These are phyloP conservation scores for Gastrolobium bilobum DNA, from an alignment of 306 rosid genomes.

Conservation along the genomic window DNA sequence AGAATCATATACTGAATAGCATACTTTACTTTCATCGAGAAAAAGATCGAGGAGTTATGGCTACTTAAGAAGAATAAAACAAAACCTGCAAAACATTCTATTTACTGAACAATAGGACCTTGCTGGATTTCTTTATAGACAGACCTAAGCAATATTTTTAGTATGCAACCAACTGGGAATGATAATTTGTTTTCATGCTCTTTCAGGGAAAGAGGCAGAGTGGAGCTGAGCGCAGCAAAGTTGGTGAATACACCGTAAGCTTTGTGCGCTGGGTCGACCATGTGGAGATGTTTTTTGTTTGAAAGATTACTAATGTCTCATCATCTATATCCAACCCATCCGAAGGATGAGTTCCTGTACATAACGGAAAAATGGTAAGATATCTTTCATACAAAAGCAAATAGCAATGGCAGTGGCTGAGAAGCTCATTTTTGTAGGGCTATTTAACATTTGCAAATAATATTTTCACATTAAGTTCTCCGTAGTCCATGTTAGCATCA, in stretches of 20 bases:
- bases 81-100: neutral
- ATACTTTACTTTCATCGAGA: conserved; percentile 12
- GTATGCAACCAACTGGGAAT: conserved; percentile 19
- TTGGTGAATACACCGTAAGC: conserved; percentile 46
- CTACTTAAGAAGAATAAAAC: neutral
- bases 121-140: neutral
- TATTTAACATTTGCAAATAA: conserved; percentile 29
- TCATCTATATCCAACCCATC: conserved; percentile 46
- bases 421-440: conserved; percentile 47
- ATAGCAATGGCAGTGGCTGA: conserved; percentile 45
- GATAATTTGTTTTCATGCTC: conserved; percentile 17
- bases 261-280: conserved; percentile 61
- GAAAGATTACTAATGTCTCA: conserved; percentile 25
- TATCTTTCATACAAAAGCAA: conserved; percentile 40
- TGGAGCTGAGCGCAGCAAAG: conserved; percentile 50
- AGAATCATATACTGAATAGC: conserved; percentile 3
- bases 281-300: conserved; percentile 56
- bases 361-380: conserved; percentile 60
- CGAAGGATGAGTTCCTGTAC: conserved; percentile 73
- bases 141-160: neutral
- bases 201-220: conserved; percentile 56
- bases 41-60: conserved; percentile 4
- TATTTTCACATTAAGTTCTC: conserved; percentile 13
- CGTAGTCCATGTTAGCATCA: conserved; percentile 15
- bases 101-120: neutral